phyloP scores from a whole-genome alignment of 2,329 filamentous ascomycete genomes.

The Diaporthe sp. region DNA sequence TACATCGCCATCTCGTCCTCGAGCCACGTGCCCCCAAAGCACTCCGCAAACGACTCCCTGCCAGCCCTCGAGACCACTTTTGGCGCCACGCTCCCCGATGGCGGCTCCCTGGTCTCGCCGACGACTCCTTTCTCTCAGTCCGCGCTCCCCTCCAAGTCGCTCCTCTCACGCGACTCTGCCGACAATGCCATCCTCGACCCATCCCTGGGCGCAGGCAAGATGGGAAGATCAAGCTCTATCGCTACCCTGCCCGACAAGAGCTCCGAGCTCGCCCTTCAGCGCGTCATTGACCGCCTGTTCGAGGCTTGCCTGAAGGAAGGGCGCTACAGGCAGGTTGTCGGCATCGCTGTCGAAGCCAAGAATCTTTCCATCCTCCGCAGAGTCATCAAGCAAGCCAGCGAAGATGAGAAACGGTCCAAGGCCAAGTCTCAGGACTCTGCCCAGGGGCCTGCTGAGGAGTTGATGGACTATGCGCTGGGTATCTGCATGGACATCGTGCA shows the following conservation, averaged over 20 bases:
- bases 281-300: conserved; percentile 90
- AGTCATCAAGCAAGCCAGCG: conserved; percentile 89
- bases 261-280: conserved; percentile 84
- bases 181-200: conserved; percentile 74
- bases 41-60: conserved; percentile 62
- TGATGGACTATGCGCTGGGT: conserved; percentile 96
- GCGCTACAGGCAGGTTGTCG: conserved; percentile 94
- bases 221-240: conserved; percentile 70
- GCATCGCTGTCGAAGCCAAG: conserved; percentile 95
- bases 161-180: conserved; percentile 86
- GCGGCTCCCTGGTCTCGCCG: conserved; percentile 82
- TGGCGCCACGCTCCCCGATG: conserved; percentile 75
- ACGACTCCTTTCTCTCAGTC: conserved; percentile 97
- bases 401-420: conserved; percentile 83
- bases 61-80: conserved; percentile 88
- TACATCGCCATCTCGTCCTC: conserved; percentile 84
- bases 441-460: conserved; percentile 81
- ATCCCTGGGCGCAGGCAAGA: conserved; percentile 67
- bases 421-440: conserved; percentile 67
- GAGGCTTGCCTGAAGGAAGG: conserved; percentile 89
- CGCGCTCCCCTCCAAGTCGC: conserved; percentile 91
- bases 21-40: conserved; percentile 62
- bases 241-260: conserved; percentile 77
- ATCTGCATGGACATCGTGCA: conserved; percentile 99
- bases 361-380: conserved; percentile 89